Percentiles rank a stretch among this genome's conserved stretches.
Conservation (phyloP, 495 filamentous ascomycete species). For the Penicillium alfredii region DNA sequence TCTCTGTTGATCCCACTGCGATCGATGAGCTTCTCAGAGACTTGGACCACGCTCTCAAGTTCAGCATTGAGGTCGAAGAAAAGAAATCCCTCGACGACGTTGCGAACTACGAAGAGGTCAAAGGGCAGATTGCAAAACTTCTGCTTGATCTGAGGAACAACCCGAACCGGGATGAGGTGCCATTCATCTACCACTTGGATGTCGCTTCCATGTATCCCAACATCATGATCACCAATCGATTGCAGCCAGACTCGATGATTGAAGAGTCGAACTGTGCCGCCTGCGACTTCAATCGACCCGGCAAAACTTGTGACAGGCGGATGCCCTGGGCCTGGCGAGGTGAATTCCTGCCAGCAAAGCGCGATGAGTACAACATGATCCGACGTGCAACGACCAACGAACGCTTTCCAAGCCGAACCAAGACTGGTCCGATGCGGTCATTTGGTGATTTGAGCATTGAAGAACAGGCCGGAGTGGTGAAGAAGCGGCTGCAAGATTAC, state of each 20-base stretch:
- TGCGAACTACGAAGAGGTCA: constrained; percentile 88
- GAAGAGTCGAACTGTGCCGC: constrained; percentile 92
- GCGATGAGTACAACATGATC: constrained; percentile 99
- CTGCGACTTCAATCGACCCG: constrained; percentile 96
- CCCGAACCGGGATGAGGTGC: constrained; percentile 74
- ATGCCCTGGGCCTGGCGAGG: constrained; percentile 98
- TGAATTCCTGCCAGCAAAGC: constrained; percentile 91
- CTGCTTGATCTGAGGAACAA: constrained; percentile 70
- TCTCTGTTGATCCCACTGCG: constrained; percentile 77
- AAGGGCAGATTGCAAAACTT: constrained; percentile 68
- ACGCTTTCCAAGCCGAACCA: constrained; percentile 69
- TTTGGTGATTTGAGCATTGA: constrained; percentile 79
- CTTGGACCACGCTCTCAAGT: constrained; percentile 83
- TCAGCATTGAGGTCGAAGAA: constrained; percentile 89
- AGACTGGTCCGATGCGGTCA: constrained; percentile 60
- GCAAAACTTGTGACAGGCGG: constrained; percentile 93
- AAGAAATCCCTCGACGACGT: constrained; percentile 91
- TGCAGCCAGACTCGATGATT: constrained; percentile 98
- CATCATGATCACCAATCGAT: constrained; percentile 98
- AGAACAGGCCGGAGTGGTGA: constrained; percentile 74
- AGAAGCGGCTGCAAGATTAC: constrained; percentile 87
- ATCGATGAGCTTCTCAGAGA: constrained; percentile 84
- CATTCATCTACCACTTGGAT: constrained; percentile 95
- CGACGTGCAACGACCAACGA: constrained; percentile 89
- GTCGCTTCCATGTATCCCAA: constrained; percentile 99